Percentiles rank a stretch among this genome's conserved stretches.
These are phyloP conservation scores for Mycena epipterygia DNA, from an alignment of 768 basidiomycete genomes.

Conservation along the genomic window DNA sequence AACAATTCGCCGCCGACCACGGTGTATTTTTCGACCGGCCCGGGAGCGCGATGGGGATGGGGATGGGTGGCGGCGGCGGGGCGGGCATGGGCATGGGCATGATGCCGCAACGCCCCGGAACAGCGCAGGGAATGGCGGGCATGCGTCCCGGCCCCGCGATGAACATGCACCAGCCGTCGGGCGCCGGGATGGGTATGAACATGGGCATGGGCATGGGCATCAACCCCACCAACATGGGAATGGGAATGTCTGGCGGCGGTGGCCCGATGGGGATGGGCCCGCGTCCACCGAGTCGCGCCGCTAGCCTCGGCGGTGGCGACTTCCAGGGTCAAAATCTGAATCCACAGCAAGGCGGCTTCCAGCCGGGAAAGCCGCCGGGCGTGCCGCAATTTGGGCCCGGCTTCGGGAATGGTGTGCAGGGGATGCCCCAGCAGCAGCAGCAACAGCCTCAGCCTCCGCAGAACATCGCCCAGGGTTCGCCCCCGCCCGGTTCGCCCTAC, in stretches of 20 bases:
- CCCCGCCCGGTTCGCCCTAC: conserved; percentile 28
- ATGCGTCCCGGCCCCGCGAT: conserved; percentile 20
- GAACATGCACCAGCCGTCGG: conserved; percentile 14
- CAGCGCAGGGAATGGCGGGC: conserved; percentile 30
- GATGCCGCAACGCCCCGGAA: conserved; percentile 24
- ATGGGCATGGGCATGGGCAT: conserved; percentile 25
- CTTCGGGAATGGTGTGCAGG: conserved; percentile 11
- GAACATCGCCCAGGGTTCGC: conserved; percentile 14
- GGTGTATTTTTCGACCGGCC: conserved; percentile 20
- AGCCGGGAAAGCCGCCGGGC: conserved; percentile 4
- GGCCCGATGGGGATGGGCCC: conserved; percentile 19
- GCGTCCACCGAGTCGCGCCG: conserved; percentile 28
- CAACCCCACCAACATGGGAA: background rate
- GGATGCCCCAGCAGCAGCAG: conserved; percentile 14
- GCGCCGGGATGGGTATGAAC: conserved; percentile 17
- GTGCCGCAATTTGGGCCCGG: conserved; percentile 28
- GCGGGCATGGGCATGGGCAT: conserved; percentile 23
- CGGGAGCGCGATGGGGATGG: conserved; percentile 32
- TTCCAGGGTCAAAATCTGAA: conserved; percentile 1
- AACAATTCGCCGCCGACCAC: conserved; percentile 18
- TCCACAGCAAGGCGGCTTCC: conserved; percentile 18
- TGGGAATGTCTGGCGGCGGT: background rate
- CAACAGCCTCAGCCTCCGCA: conserved; percentile 12
- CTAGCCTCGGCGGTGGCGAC: conserved; percentile 22
- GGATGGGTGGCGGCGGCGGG: conserved; percentile 21